phyloP scores from a whole-genome alignment of 2,329 filamentous ascomycete genomes.

The Biscogniauxia mediterranea region DNA sequence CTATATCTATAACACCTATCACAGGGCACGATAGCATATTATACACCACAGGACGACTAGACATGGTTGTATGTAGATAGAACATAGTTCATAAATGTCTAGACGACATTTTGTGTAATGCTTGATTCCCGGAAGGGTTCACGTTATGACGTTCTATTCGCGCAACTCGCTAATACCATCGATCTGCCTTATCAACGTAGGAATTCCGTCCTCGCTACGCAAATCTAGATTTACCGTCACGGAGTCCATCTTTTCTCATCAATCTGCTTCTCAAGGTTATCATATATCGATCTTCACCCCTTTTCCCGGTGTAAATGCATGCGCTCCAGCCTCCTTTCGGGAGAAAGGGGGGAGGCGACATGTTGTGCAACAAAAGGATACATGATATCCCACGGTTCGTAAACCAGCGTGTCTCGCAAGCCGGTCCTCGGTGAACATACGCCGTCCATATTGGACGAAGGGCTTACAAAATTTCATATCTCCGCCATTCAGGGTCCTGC shows the following conservation, averaged over 20 bases:
- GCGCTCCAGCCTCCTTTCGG: too few species aligned
- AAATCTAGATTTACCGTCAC: not conserved
- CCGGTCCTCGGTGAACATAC: not conserved
- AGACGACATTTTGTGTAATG: not conserved
- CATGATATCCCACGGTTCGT: too few species aligned
- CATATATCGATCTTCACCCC: not conserved
- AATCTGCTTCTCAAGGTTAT: not conserved
- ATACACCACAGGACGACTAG: not conserved
- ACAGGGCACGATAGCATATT: not conserved
- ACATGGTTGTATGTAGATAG: not conserved
- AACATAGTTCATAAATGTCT: not conserved
- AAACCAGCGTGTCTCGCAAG: too few species aligned
- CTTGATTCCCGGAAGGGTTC: not conserved
- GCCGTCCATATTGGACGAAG: not conserved
- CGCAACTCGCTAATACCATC: not conserved
- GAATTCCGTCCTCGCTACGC: not conserved
- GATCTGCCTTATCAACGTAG: not conserved
- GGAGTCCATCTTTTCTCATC: not conserved
- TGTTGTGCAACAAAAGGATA: too few species aligned
- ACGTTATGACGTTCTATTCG: not conserved
- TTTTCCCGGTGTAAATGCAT: not conserved
- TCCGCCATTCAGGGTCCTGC: not conserved
- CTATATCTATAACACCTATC: not conserved
- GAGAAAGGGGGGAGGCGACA: too few species aligned
- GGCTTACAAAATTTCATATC: not conserved